Conservation (phyloP, 2,329 filamentous ascomycete genomes). For the Achaetomium macrosporum region DNA sequence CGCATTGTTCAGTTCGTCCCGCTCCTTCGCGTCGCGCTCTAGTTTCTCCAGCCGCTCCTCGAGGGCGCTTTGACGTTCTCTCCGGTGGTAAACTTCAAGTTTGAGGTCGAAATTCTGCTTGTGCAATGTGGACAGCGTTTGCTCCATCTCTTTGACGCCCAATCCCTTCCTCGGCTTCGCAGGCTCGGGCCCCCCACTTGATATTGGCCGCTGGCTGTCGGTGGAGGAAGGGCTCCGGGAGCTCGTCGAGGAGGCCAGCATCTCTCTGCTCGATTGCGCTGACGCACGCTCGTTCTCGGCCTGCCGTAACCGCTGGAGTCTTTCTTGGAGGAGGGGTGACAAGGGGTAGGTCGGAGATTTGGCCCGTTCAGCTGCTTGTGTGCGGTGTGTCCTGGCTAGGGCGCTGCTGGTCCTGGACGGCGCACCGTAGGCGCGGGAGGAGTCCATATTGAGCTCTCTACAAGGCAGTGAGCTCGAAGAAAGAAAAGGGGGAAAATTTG, state of each 20-base stretch:
- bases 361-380: background rate
- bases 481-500: background rate
- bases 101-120: conserved; percentile 77
- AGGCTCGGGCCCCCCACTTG: conserved; percentile 37
- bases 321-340: conserved; percentile 51
- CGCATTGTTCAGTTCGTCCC: conserved; percentile 50
- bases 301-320: conserved; percentile 45
- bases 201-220: conserved; percentile 38
- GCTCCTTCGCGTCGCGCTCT: conserved; percentile 46
- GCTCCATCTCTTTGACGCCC: conserved; percentile 63
- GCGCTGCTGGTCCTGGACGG: background rate
- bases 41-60: conserved; percentile 53
- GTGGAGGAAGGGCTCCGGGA: conserved; percentile 36
- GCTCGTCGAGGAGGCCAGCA: conserved; percentile 36
- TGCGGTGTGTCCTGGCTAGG: background rate
- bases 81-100: conserved; percentile 63
- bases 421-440: background rate
- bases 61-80: conserved; percentile 52
- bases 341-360: conserved; percentile 27
- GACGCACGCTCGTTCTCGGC: conserved; percentile 42
- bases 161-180: conserved; percentile 49
- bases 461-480: background rate
- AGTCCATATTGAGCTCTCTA: conserved; percentile 1
- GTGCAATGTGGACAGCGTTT: conserved; percentile 62
- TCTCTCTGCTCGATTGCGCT: conserved; percentile 34